Percentiles rank a stretch among this genome's conserved stretches.
phyloP scores from a whole-genome alignment of 2,329 filamentous ascomycete species.

The Alternaria novae-zelandiae region DNA sequence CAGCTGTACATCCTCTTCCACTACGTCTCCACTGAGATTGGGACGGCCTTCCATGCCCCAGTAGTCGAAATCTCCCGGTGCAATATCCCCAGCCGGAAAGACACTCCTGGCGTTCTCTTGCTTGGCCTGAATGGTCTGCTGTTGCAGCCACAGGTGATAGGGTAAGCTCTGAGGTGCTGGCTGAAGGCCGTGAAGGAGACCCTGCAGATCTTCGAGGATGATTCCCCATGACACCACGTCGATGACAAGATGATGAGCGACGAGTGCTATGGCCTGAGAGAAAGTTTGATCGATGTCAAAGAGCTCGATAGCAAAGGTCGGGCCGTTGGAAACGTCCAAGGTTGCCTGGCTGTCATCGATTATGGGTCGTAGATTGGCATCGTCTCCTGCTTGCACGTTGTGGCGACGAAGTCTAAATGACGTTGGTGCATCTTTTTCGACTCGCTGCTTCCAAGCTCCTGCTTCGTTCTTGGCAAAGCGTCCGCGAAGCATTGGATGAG shows the following conservation, averaged over 20 bases:
- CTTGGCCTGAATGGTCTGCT: constrained; percentile 40
- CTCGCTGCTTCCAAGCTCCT: constrained; percentile 41
- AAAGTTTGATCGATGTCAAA: constrained; percentile 45
- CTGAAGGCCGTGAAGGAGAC: constrained; percentile 33
- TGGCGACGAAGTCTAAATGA: constrained; percentile 39
- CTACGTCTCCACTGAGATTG: constrained; percentile 45
- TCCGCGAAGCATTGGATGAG: constrained; percentile 51
- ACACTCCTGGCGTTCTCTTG: constrained; percentile 30
- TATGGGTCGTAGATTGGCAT: constrained; percentile 24
- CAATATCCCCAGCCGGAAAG: constrained; percentile 35
- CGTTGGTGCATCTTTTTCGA: constrained; percentile 29
- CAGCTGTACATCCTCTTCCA: constrained; percentile 39
- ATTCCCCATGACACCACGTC: constrained; percentile 51
- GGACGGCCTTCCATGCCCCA: constrained; percentile 46
- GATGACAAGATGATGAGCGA: constrained; percentile 45
- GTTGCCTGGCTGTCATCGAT: constrained; percentile 41
- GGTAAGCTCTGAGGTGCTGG: constrained; percentile 40
- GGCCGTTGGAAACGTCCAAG: constrained; percentile 43
- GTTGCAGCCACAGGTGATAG: constrained; percentile 47
- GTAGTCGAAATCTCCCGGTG: constrained; percentile 40
- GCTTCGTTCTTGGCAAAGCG: constrained; percentile 41
- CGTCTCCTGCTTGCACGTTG: constrained; percentile 13
- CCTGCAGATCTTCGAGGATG: constrained; percentile 48
- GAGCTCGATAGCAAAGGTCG: constrained; percentile 52
- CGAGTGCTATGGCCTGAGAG: constrained; percentile 46